A percentile compares a stretch with the other conserved stretches of the same genome.
These are phyloP conservation scores for Geotrichum phurueaensis DNA, from an alignment of 1,139 yeast species.

Conservation along the genomic window DNA sequence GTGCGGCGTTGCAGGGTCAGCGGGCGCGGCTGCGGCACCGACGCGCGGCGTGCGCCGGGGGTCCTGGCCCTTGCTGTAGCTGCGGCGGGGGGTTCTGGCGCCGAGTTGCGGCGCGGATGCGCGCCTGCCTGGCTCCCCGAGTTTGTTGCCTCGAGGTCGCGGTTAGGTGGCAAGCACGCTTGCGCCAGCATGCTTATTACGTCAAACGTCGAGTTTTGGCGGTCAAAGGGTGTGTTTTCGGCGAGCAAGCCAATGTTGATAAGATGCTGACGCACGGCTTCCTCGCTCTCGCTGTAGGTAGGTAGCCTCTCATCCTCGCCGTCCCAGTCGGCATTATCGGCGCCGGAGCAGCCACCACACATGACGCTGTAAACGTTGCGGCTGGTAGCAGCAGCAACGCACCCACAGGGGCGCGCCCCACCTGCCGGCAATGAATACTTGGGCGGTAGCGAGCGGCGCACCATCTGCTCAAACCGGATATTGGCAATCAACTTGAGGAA, in stretches of 20 bases:
- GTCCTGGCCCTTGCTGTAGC: neutral
- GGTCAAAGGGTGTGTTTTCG: conserved; percentile 12
- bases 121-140: too few relatives aligned
- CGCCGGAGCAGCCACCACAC: conserved; percentile 2
- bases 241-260: conserved; percentile 11
- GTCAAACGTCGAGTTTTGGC: conserved; percentile 7
- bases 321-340: conserved; percentile 14
- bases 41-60: neutral
- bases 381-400: neutral
- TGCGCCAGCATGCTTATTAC: conserved; percentile 5
- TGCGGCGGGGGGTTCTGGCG: neutral
- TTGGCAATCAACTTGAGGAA: conserved; percentile 31
- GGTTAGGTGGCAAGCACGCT: conserved; percentile 14
- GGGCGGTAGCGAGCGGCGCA: conserved; percentile 31
- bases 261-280: conserved; percentile 17
- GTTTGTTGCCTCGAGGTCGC: neutral
- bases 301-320: conserved; percentile 13
- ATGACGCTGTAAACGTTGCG: neutral
- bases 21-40: neutral
- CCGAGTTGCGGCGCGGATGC: neutral
- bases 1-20: neutral
- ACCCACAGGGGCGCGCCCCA: neutral
- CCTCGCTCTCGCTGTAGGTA: conserved; percentile 14
- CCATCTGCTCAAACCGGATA: conserved; percentile 32
- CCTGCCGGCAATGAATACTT: conserved; percentile 18